Conservation (phyloP, 2,329 filamentous ascomycete genomes). For the Colletotrichum incanum region DNA sequence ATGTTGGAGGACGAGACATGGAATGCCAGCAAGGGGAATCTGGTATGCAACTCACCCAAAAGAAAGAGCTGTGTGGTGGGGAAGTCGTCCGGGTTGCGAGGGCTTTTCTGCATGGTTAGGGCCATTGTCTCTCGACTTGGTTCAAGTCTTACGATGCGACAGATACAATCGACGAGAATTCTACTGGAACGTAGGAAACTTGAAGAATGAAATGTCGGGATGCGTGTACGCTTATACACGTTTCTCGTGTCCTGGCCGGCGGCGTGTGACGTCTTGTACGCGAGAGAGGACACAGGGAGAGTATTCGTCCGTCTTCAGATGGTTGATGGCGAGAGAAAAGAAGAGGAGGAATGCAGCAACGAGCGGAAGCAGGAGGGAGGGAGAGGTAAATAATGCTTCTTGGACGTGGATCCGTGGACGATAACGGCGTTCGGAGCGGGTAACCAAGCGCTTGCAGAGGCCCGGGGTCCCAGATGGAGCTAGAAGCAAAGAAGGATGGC, state of each 20-base stretch:
- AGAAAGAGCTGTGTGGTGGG: constrained; percentile 87
- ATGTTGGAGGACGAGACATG: constrained; percentile 10
- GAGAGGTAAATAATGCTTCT: constrained; percentile 39
- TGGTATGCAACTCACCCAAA: constrained; percentile 73
- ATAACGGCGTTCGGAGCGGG: constrained; percentile 36
- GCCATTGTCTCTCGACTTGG: constrained; percentile 64
- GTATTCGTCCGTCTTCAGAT: constrained; percentile 35
- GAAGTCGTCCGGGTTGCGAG: constrained; percentile 80
- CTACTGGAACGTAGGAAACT: constrained; percentile 41
- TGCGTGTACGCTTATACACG: constrained; percentile 41
- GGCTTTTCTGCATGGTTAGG: constrained; percentile 65
- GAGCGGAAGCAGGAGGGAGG: constrained; percentile 36
- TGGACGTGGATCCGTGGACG: constrained; percentile 38
- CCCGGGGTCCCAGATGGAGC: constrained; percentile 32
- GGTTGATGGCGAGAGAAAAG: constrained; percentile 16
- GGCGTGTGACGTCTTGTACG: constrained; percentile 27
- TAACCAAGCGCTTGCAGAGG: constrained; percentile 38
- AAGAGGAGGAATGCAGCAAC: constrained; percentile 33
- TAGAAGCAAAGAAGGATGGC: constrained; percentile 34
- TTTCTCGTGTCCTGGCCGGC: constrained; percentile 33
- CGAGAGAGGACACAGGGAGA: constrained; percentile 12
- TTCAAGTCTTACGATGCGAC: constrained; percentile 63
- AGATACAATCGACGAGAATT: constrained; percentile 49
- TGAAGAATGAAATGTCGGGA: constrained; percentile 40
- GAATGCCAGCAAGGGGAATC: constrained; percentile 4